Evolutionary conservation across 345 rosid genomes (phyloP).

Genomic region (Eucalyptus erythrocorys): DNA sequence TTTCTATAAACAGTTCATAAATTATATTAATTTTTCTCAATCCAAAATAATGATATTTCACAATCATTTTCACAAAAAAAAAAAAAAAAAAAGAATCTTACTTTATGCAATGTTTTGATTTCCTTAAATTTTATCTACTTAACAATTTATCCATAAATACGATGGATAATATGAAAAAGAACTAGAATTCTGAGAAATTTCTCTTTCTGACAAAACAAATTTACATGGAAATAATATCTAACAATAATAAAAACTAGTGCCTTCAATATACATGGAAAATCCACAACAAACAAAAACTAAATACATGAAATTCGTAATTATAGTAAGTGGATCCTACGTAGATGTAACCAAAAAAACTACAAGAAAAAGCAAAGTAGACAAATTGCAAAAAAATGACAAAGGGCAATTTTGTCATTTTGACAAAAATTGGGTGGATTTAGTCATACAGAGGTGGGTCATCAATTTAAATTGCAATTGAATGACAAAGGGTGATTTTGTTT

Average conservation of each 20-base stretch:
- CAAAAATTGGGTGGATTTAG: not conserved
- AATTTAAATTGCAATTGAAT: fast-evolving
- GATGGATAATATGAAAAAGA: too few species aligned
- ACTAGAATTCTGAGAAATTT: not conserved
- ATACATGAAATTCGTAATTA: too few species aligned
- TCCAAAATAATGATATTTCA: not conserved
- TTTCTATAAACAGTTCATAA: not conserved
- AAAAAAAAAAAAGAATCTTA: too few species aligned
- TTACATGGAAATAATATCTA: too few species aligned
- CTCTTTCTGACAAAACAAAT: not conserved
- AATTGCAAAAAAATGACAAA: not conserved
- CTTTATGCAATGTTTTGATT: not conserved
- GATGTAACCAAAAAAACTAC: too few species aligned
- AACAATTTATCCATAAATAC: not conserved
- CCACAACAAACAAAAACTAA: not conserved
- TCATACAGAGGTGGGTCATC: fast-evolving
- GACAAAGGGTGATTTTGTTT: too few species aligned
- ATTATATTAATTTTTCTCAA: not conserved
- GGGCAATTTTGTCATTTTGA: not conserved
- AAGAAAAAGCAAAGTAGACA: not conserved
- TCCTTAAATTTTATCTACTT: not conserved
- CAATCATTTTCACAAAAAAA: fast-evolving
- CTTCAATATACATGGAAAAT: not conserved
- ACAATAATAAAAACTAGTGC: too few species aligned
- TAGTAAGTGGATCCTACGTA: too few species aligned